Evolutionary conservation across 257 asterid species (phyloP).

Genomic region (Thymus mandschuricus): DNA sequence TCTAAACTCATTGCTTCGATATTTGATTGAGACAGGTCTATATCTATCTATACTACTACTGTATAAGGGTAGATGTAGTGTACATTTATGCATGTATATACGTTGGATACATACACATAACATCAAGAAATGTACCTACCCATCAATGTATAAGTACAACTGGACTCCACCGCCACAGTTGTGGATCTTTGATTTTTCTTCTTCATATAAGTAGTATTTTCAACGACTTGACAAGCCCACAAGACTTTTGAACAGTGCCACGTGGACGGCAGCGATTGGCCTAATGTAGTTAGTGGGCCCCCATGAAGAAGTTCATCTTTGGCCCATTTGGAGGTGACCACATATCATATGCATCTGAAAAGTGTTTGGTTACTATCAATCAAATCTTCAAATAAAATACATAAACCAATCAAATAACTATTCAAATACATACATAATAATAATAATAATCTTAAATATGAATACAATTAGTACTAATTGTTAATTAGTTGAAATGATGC

Average conservation of each 20-base stretch:
- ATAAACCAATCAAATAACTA: background rate
- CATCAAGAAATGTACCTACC: constrained; percentile 28
- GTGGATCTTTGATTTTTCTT: constrained; percentile 32
- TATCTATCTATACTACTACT: no score
- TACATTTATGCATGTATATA: background rate
- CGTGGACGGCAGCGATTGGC: constrained; percentile 29
- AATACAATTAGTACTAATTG: background rate
- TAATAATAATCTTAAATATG: no score
- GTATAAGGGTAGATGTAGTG: background rate
- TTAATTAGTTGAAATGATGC: background rate
- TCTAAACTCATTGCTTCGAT: no score
- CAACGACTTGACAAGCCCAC: constrained; percentile 25
- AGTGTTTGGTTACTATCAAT: constrained; percentile 39
- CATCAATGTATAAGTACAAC: constrained; percentile 28
- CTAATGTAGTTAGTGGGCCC: constrained; percentile 21
- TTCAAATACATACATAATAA: background rate
- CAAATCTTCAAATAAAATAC: constrained; percentile 34
- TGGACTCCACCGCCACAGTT: constrained; percentile 38
- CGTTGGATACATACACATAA: background rate
- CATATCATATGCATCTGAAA: constrained; percentile 29
- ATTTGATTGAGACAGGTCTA: no score
- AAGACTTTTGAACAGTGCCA: constrained; percentile 39
- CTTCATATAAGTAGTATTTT: background rate
- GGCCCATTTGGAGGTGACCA: constrained; percentile 32
- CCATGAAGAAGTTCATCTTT: background rate